phyloP scores from a whole-genome alignment of 371 early-diverging fungal species.

The Mucor indicus region DNA sequence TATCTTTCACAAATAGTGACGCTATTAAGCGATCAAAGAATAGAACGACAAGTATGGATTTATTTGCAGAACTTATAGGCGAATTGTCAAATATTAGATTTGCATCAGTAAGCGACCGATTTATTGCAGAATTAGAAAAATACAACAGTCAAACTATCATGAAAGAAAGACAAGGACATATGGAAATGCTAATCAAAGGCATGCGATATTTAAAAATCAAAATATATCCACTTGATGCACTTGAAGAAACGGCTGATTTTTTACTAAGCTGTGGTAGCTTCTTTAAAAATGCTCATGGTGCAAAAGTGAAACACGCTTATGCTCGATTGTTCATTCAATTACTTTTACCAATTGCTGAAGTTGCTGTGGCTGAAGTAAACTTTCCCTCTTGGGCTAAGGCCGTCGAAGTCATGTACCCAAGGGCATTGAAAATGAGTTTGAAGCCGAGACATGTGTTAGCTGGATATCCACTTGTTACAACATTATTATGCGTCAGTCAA shows the following conservation, averaged over 20 bases:
- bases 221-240: constrained; percentile 79
- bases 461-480: constrained; percentile 83
- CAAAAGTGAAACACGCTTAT: constrained; percentile 89
- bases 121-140: constrained; percentile 84
- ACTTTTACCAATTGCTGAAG: constrained; percentile 86
- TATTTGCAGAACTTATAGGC: constrained; percentile 88
- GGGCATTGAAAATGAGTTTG: constrained; percentile 84
- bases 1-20: too few species aligned
- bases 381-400: constrained; percentile 90
- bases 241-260: constrained; percentile 94
- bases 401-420: constrained; percentile 87
- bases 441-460: constrained; percentile 81
- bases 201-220: constrained; percentile 90
- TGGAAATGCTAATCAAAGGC: constrained; percentile 83
- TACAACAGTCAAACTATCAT: constrained; percentile 52
- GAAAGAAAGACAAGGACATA: constrained; percentile 73
- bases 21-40: constrained; percentile 75
- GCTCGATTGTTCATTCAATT: constrained; percentile 86
- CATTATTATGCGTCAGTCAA: constrained; percentile 85
- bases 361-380: constrained; percentile 93
- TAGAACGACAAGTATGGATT: constrained; percentile 81
- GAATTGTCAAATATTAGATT: constrained; percentile 85
- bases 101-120: constrained; percentile 90
- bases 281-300: constrained; percentile 79
- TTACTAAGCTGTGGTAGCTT: constrained; percentile 83